phyloP scores from a whole-genome alignment of 306 rosid species.

The Erythrophleum fordii region DNA sequence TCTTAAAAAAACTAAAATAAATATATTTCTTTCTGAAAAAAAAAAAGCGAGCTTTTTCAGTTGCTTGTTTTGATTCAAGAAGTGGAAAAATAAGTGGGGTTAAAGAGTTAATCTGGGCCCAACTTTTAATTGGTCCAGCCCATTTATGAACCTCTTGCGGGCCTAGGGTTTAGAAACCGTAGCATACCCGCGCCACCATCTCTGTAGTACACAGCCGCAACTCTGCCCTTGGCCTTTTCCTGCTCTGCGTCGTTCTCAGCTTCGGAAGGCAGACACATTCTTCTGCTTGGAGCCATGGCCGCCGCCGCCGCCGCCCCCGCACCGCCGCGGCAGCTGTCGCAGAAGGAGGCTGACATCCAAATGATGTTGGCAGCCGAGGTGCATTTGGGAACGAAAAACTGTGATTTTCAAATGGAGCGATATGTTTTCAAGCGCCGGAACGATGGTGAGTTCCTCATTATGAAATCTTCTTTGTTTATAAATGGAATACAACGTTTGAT shows the following conservation, averaged over 20 bases:
- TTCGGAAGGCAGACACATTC: neutral
- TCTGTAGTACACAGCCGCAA: neutral
- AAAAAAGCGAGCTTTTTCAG: no score
- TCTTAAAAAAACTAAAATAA: no score
- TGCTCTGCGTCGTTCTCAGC: neutral
- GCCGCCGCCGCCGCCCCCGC: slow-evolving; percentile 43
- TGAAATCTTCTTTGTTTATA: neutral
- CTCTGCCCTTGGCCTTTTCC: no score
- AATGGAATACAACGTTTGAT: neutral
- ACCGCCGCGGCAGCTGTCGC: slow-evolving; percentile 69
- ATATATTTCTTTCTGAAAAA: no score
- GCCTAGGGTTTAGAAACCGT: neutral
- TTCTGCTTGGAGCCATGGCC: slow-evolving; percentile 52
- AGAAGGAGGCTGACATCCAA: slow-evolving; percentile 83
- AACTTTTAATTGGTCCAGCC: neutral
- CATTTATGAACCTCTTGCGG: neutral
- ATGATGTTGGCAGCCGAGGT: slow-evolving; percentile 90
- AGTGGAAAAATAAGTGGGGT: no score
- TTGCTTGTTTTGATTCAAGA: no score
- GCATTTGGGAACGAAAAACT: slow-evolving; percentile 88
- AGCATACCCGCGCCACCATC: neutral
- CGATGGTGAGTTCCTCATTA: slow-evolving; percentile 56
- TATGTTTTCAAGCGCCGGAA: slow-evolving; percentile 89
- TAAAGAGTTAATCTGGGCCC: no score
- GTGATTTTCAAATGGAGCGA: slow-evolving; percentile 90